These are phyloP conservation scores for Teratosphaeria destructans DNA, from an alignment of 2,329 filamentous ascomycete species.

Conservation along the genomic window DNA sequence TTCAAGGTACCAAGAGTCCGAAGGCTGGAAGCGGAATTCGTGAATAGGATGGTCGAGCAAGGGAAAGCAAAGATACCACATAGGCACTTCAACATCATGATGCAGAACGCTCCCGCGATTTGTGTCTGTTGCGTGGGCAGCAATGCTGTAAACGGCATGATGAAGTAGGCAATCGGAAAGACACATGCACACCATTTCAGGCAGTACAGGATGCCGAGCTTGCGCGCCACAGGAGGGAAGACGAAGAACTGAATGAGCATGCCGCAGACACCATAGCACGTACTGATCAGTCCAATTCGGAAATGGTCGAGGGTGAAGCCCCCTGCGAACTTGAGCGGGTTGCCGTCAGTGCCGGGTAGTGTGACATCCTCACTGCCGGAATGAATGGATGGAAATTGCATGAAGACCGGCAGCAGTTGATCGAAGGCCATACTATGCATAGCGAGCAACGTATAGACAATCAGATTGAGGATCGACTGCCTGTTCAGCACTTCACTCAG, in stretches of 20 bases:
- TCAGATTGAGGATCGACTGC: constrained; percentile 64
- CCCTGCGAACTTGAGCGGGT: constrained; percentile 69
- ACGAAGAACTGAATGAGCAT: constrained; percentile 77
- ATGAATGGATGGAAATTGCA: constrained; percentile 54
- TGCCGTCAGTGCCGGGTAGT: constrained; percentile 38
- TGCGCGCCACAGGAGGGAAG: constrained; percentile 65
- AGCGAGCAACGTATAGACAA: constrained; percentile 59
- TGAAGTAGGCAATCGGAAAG: constrained; percentile 65
- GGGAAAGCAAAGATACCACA: constrained; percentile 79
- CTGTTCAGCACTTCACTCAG: constrained; percentile 59
- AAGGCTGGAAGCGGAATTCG: constrained; percentile 70
- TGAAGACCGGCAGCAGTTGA: constrained; percentile 77
- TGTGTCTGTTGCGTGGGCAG: constrained; percentile 41
- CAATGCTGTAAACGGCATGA: constrained; percentile 73
- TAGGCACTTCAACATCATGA: constrained; percentile 66
- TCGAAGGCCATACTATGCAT: constrained; percentile 78
- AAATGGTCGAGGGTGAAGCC: constrained; percentile 66
- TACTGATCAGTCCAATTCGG: constrained; percentile 77
- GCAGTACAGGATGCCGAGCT: constrained; percentile 64
- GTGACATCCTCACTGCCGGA: constrained; percentile 28
- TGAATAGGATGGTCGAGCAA: constrained; percentile 79
- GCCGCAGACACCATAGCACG: constrained; percentile 66
- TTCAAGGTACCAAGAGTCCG: constrained; percentile 78
- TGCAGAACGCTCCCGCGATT: constrained; percentile 48
- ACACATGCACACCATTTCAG: constrained; percentile 56